phyloP scores from a whole-genome alignment of 306 rosid genomes.

The Sphenostylis stenocarpa region DNA sequence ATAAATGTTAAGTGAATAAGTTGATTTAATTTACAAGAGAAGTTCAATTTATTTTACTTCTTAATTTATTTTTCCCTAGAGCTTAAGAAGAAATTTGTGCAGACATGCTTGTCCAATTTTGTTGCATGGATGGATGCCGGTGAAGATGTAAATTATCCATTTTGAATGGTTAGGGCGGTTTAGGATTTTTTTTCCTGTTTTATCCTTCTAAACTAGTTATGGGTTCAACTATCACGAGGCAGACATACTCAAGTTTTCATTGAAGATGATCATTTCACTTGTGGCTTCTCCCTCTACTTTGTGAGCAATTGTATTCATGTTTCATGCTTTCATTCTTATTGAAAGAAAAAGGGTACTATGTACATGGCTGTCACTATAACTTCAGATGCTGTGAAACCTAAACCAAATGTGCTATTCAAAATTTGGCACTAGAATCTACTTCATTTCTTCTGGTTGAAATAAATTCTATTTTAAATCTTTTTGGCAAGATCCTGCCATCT shows the following conservation, averaged over 20 bases:
- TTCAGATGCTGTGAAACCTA: neutral
- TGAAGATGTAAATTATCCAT: neutral
- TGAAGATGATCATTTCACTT: neutral
- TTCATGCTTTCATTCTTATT: neutral
- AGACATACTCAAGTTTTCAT: constrained; percentile 18
- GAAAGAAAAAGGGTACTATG: neutral
- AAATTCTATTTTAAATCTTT: neutral
- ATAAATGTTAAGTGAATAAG: neutral
- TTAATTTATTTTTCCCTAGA: neutral
- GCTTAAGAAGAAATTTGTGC: neutral
- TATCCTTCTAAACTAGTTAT: neutral
- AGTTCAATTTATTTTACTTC: neutral
- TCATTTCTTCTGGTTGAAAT: neutral
- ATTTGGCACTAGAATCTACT: neutral
- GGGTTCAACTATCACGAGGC: neutral
- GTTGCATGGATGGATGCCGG: neutral
- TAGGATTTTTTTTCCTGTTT: neutral
- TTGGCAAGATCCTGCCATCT: constrained; percentile 11
- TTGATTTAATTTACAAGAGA: neutral
- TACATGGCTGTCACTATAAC: neutral
- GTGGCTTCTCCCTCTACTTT: neutral
- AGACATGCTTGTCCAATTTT: neutral
- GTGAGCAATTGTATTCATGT: neutral
- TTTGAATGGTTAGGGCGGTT: neutral
- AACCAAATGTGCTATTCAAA: constrained; percentile 2